A percentile compares a stretch with the other conserved stretches of the same genome.
Conservation (phyloP, 345 rosid genomes). For the Draba incana region DNA sequence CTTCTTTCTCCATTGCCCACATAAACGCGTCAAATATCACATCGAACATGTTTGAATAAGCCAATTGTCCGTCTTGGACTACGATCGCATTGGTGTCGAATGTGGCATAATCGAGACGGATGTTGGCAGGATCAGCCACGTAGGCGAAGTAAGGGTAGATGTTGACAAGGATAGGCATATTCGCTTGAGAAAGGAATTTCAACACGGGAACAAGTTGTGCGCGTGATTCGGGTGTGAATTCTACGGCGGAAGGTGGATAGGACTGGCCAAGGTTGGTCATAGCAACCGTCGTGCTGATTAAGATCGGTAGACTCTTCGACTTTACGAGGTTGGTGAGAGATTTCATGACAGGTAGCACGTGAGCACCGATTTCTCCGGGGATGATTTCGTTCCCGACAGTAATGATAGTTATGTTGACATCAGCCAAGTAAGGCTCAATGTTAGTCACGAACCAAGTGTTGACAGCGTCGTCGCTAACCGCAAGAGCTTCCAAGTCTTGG, state of each 20-base stretch:
- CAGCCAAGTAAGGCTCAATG: conserved; percentile 39
- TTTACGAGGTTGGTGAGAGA: conserved; percentile 31
- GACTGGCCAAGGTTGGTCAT: conserved; percentile 29
- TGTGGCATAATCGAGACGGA: conserved; percentile 41
- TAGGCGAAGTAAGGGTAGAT: conserved; percentile 57
- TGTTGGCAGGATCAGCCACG: conserved; percentile 21
- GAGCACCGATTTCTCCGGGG: conserved; percentile 32
- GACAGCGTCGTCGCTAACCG: conserved; percentile 28
- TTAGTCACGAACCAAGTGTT: conserved; percentile 29
- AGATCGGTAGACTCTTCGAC: conserved; percentile 12
- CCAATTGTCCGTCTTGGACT: conserved; percentile 40
- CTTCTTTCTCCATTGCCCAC: conserved; percentile 43
- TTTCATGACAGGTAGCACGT: conserved; percentile 32
- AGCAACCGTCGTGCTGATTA: conserved; percentile 37
- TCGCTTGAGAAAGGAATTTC: background rate
- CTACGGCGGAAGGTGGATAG: conserved; percentile 48
- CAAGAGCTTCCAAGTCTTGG: conserved; percentile 42
- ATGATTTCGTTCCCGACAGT: conserved; percentile 50
- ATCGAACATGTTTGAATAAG: conserved; percentile 48
- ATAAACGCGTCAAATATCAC: conserved; percentile 44
- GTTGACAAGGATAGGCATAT: conserved; percentile 41
- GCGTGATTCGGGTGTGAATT: conserved; percentile 14
- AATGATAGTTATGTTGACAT: conserved; percentile 37
- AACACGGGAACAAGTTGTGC: conserved; percentile 33
- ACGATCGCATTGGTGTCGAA: conserved; percentile 18